Base-by-base conservation (phyloP, 2,329 filamentous ascomycete genomes). In the Fusarium papillatum region DNA sequence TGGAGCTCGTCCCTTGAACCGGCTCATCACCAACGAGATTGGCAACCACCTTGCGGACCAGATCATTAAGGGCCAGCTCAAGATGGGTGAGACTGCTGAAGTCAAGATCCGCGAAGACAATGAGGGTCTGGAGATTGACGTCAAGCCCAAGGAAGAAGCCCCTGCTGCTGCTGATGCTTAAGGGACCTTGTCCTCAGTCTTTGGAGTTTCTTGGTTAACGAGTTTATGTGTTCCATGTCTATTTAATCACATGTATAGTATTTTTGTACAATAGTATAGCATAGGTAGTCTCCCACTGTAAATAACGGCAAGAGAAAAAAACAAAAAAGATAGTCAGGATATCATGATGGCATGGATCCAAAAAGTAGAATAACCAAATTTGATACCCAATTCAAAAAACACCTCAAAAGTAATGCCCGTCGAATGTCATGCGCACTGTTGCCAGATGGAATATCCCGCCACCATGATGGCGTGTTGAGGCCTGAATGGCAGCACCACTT, bases 21-120 rank as follows among this genome's bases (percentile, higher is more conserved):
- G 97, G 43, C 89, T 98, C 64, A 98, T 98, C 76, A 92, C 94
- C 26, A 98, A 94, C 80, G 92, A 98, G 84, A 95, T 99, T 76
- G 93, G 95, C 71, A 98, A 98, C 83, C 89, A 92, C 5, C 88
- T 98, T 46, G 97, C 97, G 0, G 96, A 98, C 81, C 94, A 93
- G 86, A 97, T 99, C 79, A 98, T 98, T 79, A 89, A 94, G 66
- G 97, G 97, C 24, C 87, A 95, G 83, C 85, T 98, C 71, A 94
- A 92, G 83, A 90, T 88, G 69, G 95, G 95, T 1, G 93, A 98
- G 80, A 90, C 86, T 4, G 96, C 94, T 7, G 89, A 88, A 70
- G 94, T 98, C 16, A 87, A 86, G 61, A 88, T 98, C 69, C 93
- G 91, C 65, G 89, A 90, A 16, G 91, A 92, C 71, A 89, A 88